Percentiles rank a stretch among this genome's conserved stretches.
Evolutionary conservation across 2,329 filamentous ascomycete genomes (phyloP).

Genomic region (Botryotinia narcissicola): DNA sequence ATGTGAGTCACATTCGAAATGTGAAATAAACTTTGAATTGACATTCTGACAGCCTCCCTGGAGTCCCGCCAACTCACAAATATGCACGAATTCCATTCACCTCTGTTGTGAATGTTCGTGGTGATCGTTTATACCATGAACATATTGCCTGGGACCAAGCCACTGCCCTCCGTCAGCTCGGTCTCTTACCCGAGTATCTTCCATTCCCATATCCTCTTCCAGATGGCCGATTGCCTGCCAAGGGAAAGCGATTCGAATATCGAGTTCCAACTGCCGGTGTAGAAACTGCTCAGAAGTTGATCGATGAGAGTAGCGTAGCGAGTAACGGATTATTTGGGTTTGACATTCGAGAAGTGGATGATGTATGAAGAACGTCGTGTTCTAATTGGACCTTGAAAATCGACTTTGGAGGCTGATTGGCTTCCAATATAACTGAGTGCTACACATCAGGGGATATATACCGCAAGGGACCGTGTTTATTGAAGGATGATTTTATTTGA

Average conservation of each 20-base stretch:
- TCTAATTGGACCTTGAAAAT: background rate
- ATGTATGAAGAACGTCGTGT: background rate
- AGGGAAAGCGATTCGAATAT: slow-evolving; percentile 50
- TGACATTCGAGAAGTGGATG: slow-evolving; percentile 29
- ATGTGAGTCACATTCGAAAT: slow-evolving; percentile 48
- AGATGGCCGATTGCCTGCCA: slow-evolving; percentile 34
- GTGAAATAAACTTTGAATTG: background rate
- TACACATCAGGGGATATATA: background rate
- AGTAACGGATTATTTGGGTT: slow-evolving; percentile 54
- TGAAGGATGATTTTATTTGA: background rate
- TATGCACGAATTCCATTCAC: slow-evolving; percentile 61
- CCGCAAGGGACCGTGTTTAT: background rate
- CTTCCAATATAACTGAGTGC: background rate
- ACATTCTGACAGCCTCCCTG: slow-evolving; percentile 47
- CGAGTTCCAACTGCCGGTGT: slow-evolving; percentile 58
- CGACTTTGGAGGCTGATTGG: background rate
- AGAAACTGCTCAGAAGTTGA: slow-evolving; percentile 50
- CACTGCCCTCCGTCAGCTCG: slow-evolving; percentile 59
- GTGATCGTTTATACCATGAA: slow-evolving; percentile 66
- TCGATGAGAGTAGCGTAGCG: slow-evolving; percentile 49
- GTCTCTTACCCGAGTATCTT: slow-evolving; percentile 47
- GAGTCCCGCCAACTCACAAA: slow-evolving; percentile 55
- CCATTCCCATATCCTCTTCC: slow-evolving; percentile 49
- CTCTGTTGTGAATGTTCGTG: slow-evolving; percentile 64
- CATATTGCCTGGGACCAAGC: slow-evolving; percentile 71